phyloP scores from a whole-genome alignment of 257 asterid genomes.

The Avicennia marina region DNA sequence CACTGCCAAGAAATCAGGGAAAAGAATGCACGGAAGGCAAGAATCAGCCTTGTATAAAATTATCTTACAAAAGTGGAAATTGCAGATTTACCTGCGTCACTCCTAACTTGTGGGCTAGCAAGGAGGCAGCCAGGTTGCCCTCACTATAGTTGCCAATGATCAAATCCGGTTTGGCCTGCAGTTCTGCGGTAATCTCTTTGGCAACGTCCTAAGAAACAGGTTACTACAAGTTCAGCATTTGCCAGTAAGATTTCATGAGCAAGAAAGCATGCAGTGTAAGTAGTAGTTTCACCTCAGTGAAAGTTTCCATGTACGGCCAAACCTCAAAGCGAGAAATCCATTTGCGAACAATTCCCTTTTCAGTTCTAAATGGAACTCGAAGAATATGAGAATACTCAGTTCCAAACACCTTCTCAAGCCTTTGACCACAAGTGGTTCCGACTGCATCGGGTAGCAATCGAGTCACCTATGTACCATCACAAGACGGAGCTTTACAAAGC shows the following conservation, averaged over 20 bases:
- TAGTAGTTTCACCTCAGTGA: constrained; percentile 57
- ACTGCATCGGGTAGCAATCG: constrained; percentile 95
- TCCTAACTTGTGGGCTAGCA: constrained; percentile 86
- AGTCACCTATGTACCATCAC: constrained; percentile 51
- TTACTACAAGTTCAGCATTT: too few relatives aligned
- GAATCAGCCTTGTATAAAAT: background rate
- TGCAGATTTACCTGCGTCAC: constrained; percentile 66
- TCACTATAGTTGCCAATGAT: constrained; percentile 94
- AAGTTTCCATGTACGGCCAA: constrained; percentile 98
- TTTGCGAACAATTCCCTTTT: constrained; percentile 79
- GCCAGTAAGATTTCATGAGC: too few relatives aligned
- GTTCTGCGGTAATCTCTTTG: constrained; percentile 68
- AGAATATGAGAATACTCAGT: constrained; percentile 85
- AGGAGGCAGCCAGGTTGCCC: constrained; percentile 95
- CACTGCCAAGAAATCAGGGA: constrained; percentile 47
- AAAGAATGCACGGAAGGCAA: background rate
- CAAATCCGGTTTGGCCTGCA: constrained; percentile 85
- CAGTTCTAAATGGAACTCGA: constrained; percentile 91
- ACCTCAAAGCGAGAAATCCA: constrained; percentile 99
- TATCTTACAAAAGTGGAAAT: background rate
- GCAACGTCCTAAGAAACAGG: constrained; percentile 61
- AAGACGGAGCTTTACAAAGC: background rate
- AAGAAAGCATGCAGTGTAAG: background rate
- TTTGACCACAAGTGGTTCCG: constrained; percentile 94
- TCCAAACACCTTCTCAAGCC: constrained; percentile 84